phyloP scores from a whole-genome alignment of 495 filamentous ascomycete species.

The Podospora pseudopauciseta region DNA sequence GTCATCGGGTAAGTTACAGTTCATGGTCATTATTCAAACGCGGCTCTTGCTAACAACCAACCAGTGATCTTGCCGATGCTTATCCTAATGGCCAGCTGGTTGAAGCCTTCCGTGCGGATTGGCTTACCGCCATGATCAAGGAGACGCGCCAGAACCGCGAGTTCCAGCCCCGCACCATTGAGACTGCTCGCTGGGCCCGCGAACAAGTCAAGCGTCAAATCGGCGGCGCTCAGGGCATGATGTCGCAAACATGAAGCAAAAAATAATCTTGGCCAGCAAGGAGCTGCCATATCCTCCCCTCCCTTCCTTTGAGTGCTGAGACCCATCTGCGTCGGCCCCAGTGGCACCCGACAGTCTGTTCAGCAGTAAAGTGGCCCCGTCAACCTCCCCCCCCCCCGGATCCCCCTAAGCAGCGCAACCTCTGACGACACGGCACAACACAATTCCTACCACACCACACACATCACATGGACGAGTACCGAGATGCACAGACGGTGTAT shows the following conservation, averaged over 20 bases:
- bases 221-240: slow-evolving; percentile 46
- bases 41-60: background rate
- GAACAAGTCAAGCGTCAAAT: slow-evolving; percentile 96
- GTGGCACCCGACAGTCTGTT: slow-evolving; percentile 14
- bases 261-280: slow-evolving; percentile 9
- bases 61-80: slow-evolving; percentile 86
- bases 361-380: slow-evolving; percentile 17
- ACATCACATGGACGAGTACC: slow-evolving; percentile 11
- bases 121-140: slow-evolving; percentile 81
- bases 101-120: slow-evolving; percentile 80
- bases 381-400: slow-evolving; percentile 9
- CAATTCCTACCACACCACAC: slow-evolving; percentile 13
- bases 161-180: slow-evolving; percentile 74
- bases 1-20: slow-evolving; percentile 73
- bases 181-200: slow-evolving; percentile 94
- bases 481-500: slow-evolving; percentile 35
- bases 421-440: slow-evolving; percentile 30
- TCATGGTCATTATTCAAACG: slow-evolving; percentile 9
- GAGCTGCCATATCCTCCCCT: slow-evolving; percentile 12
- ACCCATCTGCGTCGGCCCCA: slow-evolving; percentile 17
- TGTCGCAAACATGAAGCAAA: slow-evolving; percentile 43
- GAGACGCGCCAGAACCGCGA: slow-evolving; percentile 83
- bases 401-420: slow-evolving; percentile 22
- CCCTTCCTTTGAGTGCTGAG: slow-evolving; percentile 9
- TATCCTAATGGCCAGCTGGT: slow-evolving; percentile 87